phyloP scores from a whole-genome alignment of 306 rosid genomes.

The Canavalia gladiata region DNA sequence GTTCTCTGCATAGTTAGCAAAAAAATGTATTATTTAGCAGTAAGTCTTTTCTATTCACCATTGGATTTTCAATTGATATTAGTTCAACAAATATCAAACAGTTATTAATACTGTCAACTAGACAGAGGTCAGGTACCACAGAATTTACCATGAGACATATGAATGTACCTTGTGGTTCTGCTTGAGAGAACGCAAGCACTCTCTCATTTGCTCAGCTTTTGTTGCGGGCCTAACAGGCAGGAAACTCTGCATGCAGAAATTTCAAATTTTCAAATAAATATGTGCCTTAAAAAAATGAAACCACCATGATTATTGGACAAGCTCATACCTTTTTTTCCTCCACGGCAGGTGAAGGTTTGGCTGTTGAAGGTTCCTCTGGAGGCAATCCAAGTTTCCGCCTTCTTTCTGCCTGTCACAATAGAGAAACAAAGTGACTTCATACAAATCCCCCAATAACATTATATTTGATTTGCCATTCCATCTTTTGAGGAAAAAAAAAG shows the following conservation, averaged over 20 bases:
- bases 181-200: slow-evolving; percentile 90
- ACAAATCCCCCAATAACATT: slow-evolving; percentile 19
- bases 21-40: slow-evolving; percentile 6
- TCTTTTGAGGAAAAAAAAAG: slow-evolving; percentile 38
- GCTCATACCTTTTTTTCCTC: slow-evolving; percentile 85
- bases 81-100: slow-evolving; percentile 14
- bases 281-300: slow-evolving; percentile 9
- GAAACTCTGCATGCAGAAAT: slow-evolving; percentile 61
- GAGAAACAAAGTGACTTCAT: slow-evolving; percentile 27
- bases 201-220: slow-evolving; percentile 94
- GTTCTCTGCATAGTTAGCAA: slow-evolving; percentile 17
- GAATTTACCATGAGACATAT: neutral
- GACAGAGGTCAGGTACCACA: neutral
- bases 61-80: slow-evolving; percentile 11
- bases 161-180: slow-evolving; percentile 88
- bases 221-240: slow-evolving; percentile 90
- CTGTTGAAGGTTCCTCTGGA: slow-evolving; percentile 76
- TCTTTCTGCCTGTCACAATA: slow-evolving; percentile 83
- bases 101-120: slow-evolving; percentile 25
- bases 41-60: slow-evolving; percentile 3
- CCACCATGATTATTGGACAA: slow-evolving; percentile 33
- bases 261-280: slow-evolving; percentile 52
- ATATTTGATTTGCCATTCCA: neutral
- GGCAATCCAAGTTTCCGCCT: slow-evolving; percentile 92
- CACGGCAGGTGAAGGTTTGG: slow-evolving; percentile 78